Evolutionary conservation across 1,284 basidiomycete genomes (phyloP), one percentile per base, ranked within the genome.

Genomic region (Ceratobasidium theobromae): DNA sequence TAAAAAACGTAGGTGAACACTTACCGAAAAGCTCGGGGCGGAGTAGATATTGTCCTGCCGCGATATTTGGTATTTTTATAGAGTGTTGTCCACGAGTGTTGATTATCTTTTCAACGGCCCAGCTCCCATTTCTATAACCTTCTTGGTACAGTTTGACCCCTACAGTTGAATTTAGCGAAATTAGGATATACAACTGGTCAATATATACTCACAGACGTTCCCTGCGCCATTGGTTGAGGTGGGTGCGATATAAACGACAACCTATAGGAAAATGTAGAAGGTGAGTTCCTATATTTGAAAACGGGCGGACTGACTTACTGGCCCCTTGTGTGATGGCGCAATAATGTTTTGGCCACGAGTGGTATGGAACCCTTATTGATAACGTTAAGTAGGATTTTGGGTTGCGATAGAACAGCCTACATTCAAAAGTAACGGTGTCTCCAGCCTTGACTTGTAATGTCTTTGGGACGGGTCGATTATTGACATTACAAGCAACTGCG

Each of bases 11-110:
- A 8, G 16, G 35, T 38, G 8, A 8, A 38, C 8, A 45, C 43
- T 8, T 21, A 45, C 43, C 18, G 18, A 45, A 11, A 4, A 68
- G 67, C 46, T 68, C 67, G 25, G 53, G 46, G 28, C 67, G 52
- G 38, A 68, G 53, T 28, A 68, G 65, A 43, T 68, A 68, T 30
- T 55, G 21, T 46, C 38, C 38, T 5, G 53, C 28, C 1, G 67
- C 51, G 18, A 68, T 32, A 41, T 67, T 57, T 9, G 67, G 60
- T n/a, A 66, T 38, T 35, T 54, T 67, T 54, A 67, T 46, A 14
- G 43, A 51, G 55, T 67, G 65, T 46, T 67, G 65, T 11, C 65
- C 65, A 32, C 51, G 65, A 4, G 65, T 55, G 6, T 21, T 45
- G 35, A 67, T 67, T 40, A 67, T 54, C 28, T 60, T 60, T 28